Percentiles rank a stretch among this genome's conserved stretches.
Evolutionary conservation across 2,329 filamentous ascomycete species (phyloP).

Genomic region (Penicillium decumbens): DNA sequence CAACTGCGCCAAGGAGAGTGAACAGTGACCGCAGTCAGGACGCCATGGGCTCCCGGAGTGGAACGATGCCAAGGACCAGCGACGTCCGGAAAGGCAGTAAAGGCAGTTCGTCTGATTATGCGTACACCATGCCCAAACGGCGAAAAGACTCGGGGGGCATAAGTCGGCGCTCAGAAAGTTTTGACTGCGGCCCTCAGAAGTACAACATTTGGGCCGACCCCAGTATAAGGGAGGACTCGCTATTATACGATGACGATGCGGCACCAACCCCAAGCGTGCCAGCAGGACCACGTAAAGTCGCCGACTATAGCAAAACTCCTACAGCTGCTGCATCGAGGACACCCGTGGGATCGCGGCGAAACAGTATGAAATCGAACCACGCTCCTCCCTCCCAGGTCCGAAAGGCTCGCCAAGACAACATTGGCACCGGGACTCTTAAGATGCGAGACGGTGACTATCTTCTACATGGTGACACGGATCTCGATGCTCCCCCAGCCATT

Average conservation of each 20-base stretch:
- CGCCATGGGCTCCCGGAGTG: slow-evolving; percentile 36
- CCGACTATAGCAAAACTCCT: slow-evolving; percentile 27
- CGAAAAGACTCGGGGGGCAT: slow-evolving; percentile 27
- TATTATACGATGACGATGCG: slow-evolving; percentile 58
- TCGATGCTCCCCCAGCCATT: slow-evolving; percentile 39
- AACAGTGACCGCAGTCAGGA: slow-evolving; percentile 55
- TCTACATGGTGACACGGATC: slow-evolving; percentile 22
- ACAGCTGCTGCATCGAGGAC: slow-evolving; percentile 27
- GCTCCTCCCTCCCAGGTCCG: slow-evolving; percentile 33
- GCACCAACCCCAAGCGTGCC: slow-evolving; percentile 83
- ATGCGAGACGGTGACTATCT: slow-evolving; percentile 30
- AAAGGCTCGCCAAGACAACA: slow-evolving; percentile 38
- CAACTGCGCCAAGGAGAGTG: slow-evolving; percentile 55
- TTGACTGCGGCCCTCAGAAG: slow-evolving; percentile 42
- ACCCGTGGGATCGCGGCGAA: slow-evolving; percentile 37
- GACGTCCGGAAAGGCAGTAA: slow-evolving; percentile 61
- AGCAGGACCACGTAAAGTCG: slow-evolving; percentile 63
- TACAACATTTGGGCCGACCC: slow-evolving; percentile 23
- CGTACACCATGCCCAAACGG: slow-evolving; percentile 43
- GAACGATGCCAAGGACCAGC: slow-evolving; percentile 22
- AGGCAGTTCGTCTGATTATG: slow-evolving; percentile 69
- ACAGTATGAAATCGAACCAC: slow-evolving; percentile 43
- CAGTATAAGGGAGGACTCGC: slow-evolving; percentile 20
- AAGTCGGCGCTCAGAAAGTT: slow-evolving; percentile 43
- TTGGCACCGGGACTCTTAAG: slow-evolving; percentile 36